Evolutionary conservation across 805 yeast species (phyloP).

Genomic region (Vanderwaltozyma polyspora): DNA sequence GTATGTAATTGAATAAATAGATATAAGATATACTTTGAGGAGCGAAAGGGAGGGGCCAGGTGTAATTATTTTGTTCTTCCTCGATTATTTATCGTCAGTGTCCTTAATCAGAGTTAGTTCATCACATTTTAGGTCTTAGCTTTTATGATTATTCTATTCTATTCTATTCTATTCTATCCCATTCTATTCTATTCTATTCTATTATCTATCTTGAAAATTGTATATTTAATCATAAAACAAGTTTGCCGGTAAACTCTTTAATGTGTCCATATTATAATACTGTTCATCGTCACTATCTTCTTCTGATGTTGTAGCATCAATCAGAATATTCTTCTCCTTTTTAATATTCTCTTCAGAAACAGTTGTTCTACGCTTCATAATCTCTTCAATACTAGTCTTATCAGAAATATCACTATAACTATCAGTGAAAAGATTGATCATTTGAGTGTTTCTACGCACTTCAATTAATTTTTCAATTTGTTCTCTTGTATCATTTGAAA

Average conservation of each 20-base stretch:
- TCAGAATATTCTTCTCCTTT: neutral
- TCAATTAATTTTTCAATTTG: conserved; percentile 36
- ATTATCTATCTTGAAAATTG: too few species aligned
- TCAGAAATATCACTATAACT: conserved; percentile 15
- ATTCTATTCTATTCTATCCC: too few species aligned
- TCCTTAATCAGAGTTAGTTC: too few species aligned
- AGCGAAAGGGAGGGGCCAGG: too few species aligned
- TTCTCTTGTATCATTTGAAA: conserved; percentile 21
- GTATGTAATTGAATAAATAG: too few species aligned
- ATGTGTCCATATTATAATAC: conserved; percentile 15
- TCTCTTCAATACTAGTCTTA: conserved; percentile 10
- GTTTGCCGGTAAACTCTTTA: conserved; percentile 15
- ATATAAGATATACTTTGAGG: too few species aligned
- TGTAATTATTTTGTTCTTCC: too few species aligned
- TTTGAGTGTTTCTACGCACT: conserved; percentile 39
- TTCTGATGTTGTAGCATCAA: neutral
- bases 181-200: too few species aligned
- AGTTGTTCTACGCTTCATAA: conserved; percentile 29
- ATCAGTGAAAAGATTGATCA: conserved; percentile 34
- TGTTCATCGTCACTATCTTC: conserved; percentile 7
- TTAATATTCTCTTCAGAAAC: conserved; percentile 1
- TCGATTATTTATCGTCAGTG: too few species aligned
- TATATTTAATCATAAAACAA: conserved; percentile 23
- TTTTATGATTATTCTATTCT: too few species aligned
- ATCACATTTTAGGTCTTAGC: too few species aligned